These are phyloP conservation scores for Raddia guianensis DNA, from an alignment of 176 grass and related monocot genomes.

Conservation along the genomic window DNA sequence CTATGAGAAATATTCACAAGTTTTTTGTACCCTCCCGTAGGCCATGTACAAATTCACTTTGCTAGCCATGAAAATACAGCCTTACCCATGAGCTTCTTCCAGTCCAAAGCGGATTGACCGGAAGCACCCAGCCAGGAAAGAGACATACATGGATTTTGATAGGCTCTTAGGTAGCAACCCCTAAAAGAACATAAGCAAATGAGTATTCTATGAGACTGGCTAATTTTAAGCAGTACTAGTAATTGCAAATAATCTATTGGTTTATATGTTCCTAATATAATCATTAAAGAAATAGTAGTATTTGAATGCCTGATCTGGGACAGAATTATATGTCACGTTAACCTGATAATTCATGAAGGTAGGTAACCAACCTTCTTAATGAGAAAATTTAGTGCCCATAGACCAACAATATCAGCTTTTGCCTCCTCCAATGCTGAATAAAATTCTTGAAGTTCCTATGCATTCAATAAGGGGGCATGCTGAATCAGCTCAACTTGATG, in stretches of 20 bases:
- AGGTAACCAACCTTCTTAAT: conserved; percentile 70
- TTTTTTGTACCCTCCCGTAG: neutral
- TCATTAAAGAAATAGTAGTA: conserved; percentile 17
- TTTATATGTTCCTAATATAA: conserved; percentile 3
- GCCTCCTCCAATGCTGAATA: conserved; percentile 94
- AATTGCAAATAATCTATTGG: neutral
- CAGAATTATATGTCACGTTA: neutral
- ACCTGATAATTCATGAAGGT: conserved; percentile 23
- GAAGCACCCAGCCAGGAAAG: conserved; percentile 93
- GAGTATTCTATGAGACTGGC: neutral
- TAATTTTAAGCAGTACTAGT: neutral
- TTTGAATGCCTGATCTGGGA: neutral
- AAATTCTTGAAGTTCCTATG: conserved; percentile 90
- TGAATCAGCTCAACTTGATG: conserved; percentile 15
- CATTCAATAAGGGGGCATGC: conserved; percentile 15
- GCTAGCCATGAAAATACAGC: conserved; percentile 25
- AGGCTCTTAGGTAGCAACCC: conserved; percentile 80
- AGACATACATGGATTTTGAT: conserved; percentile 91
- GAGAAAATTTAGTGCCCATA: conserved; percentile 96
- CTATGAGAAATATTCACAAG: neutral
- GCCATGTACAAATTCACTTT: neutral
- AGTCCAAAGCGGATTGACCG: conserved; percentile 87
- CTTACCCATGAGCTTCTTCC: conserved; percentile 96
- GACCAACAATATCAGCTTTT: conserved; percentile 99
- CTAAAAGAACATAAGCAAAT: conserved; percentile 47